Conservation (phyloP, 2,329 filamentous ascomycete genomes). For the Samsoniella hepiali region DNA sequence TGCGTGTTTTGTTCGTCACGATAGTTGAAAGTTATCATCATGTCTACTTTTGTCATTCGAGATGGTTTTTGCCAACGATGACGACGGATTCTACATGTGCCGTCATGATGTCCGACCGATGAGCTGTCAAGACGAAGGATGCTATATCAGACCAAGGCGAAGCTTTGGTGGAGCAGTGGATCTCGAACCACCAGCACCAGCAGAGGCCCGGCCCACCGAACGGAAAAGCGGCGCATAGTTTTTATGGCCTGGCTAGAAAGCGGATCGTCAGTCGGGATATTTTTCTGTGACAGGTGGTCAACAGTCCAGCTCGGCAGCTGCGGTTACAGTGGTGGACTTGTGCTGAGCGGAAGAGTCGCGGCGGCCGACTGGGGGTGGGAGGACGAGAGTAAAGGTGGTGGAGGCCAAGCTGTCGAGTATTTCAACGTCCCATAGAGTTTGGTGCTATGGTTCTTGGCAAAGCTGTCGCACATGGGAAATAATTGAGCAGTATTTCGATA, state of each 20-base stretch:
- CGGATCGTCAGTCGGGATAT: background rate
- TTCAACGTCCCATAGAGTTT: background rate
- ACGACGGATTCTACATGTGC: background rate
- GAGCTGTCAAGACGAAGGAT: background rate
- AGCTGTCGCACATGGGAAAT: background rate
- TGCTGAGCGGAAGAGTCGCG: no score
- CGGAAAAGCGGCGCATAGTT: background rate
- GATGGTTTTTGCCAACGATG: background rate
- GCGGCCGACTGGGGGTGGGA: background rate
- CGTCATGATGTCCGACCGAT: background rate
- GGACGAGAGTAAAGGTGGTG: background rate
- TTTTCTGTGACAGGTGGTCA: background rate
- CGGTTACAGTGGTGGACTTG: background rate
- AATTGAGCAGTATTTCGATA: background rate
- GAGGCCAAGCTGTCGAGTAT: background rate
- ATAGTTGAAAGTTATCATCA: no score
- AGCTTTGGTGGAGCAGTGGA: slow-evolving; percentile 5
- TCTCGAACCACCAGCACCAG: background rate
- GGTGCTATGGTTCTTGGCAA: background rate
- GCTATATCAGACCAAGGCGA: background rate
- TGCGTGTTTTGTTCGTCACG: background rate
- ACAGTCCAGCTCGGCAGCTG: background rate
- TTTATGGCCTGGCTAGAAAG: background rate
- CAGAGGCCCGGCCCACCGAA: background rate
- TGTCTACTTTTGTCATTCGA: background rate